Evolutionary conservation across 148 eudicot genomes (phyloP).

Genomic region (Rhododendron williamsianum): DNA sequence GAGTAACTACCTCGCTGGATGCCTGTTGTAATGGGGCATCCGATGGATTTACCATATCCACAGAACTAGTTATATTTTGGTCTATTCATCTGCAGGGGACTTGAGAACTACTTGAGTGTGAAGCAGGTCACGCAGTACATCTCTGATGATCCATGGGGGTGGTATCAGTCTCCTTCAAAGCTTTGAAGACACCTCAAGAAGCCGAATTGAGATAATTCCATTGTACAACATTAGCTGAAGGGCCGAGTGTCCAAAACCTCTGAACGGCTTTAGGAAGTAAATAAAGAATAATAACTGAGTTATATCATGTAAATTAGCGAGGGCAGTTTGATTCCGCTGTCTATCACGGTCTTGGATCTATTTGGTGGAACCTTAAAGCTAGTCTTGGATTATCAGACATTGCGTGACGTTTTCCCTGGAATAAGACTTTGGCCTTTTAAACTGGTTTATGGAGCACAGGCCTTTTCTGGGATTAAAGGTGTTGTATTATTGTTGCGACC

Average conservation of each 20-base stretch:
- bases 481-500: not conserved
- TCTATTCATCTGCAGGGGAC: conserved; percentile 59
- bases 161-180: conserved; percentile 87
- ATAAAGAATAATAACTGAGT: not conserved
- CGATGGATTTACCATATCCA: not conserved
- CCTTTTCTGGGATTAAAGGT: not conserved
- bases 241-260: not conserved
- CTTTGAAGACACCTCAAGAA: conserved; percentile 29
- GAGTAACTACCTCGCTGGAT: not conserved
- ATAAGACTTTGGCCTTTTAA: not conserved
- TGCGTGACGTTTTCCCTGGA: not conserved
- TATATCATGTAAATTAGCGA: not conserved
- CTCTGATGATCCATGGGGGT: conserved; percentile 88
- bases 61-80: not conserved
- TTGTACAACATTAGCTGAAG: not conserved
- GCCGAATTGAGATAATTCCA: not conserved
- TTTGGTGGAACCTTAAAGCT: not conserved
- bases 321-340: not conserved
- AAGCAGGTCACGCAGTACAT: conserved; percentile 87
- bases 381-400: not conserved
- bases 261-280: not conserved
- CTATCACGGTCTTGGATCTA: not conserved
- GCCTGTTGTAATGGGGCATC: not conserved
- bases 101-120: conserved; percentile 80
- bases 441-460: not conserved